Evolutionary conservation across 768 basidiomycete species (phyloP).

Genomic region (Kwoniella sp.): DNA sequence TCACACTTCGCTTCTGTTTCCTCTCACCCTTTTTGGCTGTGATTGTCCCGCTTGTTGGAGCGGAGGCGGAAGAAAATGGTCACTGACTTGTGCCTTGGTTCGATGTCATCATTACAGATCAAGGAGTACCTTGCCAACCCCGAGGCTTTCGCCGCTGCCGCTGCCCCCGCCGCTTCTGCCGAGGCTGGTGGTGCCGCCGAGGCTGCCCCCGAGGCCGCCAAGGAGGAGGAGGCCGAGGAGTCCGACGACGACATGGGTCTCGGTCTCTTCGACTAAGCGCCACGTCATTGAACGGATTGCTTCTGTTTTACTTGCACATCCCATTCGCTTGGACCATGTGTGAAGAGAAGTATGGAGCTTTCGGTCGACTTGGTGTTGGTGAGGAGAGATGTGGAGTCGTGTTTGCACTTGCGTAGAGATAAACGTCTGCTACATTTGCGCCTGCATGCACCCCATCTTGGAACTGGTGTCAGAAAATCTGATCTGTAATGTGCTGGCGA

Average conservation of each 20-base stretch:
- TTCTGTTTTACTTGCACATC: background rate
- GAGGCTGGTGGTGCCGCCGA: slow-evolving; percentile 59
- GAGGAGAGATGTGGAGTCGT: slow-evolving; percentile 3
- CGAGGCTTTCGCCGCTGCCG: slow-evolving; percentile 89
- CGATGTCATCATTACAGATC: slow-evolving; percentile 63
- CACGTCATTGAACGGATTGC: background rate
- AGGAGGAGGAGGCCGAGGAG: slow-evolving; percentile 71
- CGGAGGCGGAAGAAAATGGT: background rate
- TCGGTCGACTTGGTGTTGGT: background rate
- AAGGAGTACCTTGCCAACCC: slow-evolving; percentile 98
- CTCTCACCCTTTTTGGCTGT: background rate
- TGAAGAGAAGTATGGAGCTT: background rate
- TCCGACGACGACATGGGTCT: slow-evolving; percentile 56
- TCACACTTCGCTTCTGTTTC: slow-evolving; percentile 9
- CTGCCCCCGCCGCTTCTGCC: slow-evolving; percentile 64
- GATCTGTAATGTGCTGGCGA: no score
- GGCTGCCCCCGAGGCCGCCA: slow-evolving; percentile 61
- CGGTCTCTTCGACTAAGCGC: slow-evolving; percentile 57
- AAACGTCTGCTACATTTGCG: background rate
- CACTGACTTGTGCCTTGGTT: slow-evolving; percentile 21
- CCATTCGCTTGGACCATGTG: background rate
- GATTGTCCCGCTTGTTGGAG: slow-evolving; percentile 21
- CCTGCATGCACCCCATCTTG: background rate
- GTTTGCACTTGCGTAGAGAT: background rate
- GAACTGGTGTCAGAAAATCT: background rate